These are phyloP conservation scores for Xylaria sp. DNA, from an alignment of 2,329 filamentous ascomycete genomes.

Conservation along the genomic window DNA sequence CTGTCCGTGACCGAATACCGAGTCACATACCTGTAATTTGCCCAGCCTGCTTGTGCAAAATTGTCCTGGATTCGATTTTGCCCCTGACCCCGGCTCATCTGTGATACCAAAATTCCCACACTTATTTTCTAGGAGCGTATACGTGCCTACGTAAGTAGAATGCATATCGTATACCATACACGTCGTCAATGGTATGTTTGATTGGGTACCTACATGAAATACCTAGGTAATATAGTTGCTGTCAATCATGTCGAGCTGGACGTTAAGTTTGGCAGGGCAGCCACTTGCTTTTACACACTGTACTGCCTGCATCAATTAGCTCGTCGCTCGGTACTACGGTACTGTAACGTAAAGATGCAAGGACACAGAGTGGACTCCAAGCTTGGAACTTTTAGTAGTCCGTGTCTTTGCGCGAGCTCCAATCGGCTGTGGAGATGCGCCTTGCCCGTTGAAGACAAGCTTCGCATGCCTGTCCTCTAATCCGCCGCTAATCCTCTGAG, in stretches of 20 bases:
- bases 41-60: conserved; percentile 15
- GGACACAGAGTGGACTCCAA: conserved; percentile 17
- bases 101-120: conserved; percentile 12
- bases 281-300: conserved; percentile 11
- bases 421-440: conserved; percentile 31
- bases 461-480: conserved; percentile 9
- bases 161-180: not conserved
- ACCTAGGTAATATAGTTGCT: not conserved
- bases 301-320: not conserved
- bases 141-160: not conserved
- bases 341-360: conserved; percentile 12
- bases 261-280: conserved; percentile 14
- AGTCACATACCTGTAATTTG: conserved; percentile 19
- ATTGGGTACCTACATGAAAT: not conserved
- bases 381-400: conserved; percentile 32
- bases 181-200: not conserved
- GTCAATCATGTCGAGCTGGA: conserved; percentile 12
- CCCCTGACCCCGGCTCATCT: conserved; percentile 24
- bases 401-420: conserved; percentile 17
- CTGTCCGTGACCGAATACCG: conserved; percentile 18
- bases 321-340: not conserved
- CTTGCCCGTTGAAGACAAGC: conserved; percentile 32
- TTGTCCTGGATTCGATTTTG: conserved; percentile 9
- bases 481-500: conserved; percentile 23
- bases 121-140: not conserved